Conservation (phyloP, 106 monocot species). For the Acorus gramineus region DNA sequence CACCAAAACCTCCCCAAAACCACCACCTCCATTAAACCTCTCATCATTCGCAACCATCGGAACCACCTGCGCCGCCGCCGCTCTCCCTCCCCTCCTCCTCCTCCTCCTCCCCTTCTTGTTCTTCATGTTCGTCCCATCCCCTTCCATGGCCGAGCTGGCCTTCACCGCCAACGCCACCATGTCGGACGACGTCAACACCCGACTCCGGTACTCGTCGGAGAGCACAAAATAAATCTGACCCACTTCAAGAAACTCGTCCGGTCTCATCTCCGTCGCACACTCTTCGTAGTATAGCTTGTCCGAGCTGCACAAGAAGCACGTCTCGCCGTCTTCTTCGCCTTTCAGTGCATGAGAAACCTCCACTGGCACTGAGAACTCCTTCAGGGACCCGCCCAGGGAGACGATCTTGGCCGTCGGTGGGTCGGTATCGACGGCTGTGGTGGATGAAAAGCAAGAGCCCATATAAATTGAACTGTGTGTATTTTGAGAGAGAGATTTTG, state of each 20-base stretch:
- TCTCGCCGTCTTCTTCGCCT: neutral
- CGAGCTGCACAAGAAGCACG: conserved; percentile 14
- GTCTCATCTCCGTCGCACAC: neutral
- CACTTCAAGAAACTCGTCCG: neutral
- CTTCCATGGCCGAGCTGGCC: conserved; percentile 8
- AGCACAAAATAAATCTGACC: conserved; percentile 23
- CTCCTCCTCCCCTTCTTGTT: no score
- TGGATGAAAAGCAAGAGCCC: conserved; percentile 16
- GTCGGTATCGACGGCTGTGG: neutral
- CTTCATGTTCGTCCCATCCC: no score
- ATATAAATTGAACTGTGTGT: neutral
- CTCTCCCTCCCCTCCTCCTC: no score
- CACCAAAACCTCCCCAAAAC: no score
- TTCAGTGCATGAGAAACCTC: neutral
- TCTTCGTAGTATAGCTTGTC: conserved; percentile 9
- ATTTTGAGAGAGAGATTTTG: neutral
- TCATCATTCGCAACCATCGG: no score
- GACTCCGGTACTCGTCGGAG: neutral
- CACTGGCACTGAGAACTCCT: neutral
- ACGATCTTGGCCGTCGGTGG: conserved; percentile 6
- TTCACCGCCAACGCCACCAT: conserved; percentile 17
- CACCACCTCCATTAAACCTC: no score
- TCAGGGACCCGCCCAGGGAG: conserved; percentile 3
- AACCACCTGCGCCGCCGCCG: no score
- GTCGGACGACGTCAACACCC: conserved; percentile 6